Base-by-base conservation (phyloP, 2,329 filamentous ascomycete species). In the Berkeleyomyces basicola region DNA sequence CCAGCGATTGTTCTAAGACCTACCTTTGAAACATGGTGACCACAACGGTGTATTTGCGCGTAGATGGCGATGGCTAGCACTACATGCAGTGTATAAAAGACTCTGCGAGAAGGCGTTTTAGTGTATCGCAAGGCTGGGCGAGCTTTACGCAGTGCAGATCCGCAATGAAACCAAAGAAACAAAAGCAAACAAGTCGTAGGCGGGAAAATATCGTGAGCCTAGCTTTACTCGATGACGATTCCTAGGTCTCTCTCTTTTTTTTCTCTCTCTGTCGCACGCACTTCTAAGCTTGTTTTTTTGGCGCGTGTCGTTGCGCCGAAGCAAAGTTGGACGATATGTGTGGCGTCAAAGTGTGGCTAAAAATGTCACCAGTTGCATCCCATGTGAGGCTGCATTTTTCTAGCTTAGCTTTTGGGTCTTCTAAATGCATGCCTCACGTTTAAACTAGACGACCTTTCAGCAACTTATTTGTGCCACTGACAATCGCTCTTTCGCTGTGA, bases 331-430 rank as follows among this genome's bases (percentile, higher is more conserved):
- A n/a, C 6, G 7, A 10, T n/a, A 33, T 39, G 7, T 55, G 55
- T 63, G 55, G 53, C 61, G 55, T 37, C 36, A 39, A 51, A 11
- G 6, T 51, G 47, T 51, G 47, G 47, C 53, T 60, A 40, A 61
- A 58, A 64, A 63, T 67, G 60, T 60, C 57, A 55, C 58, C 63
- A 57, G 53, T 53, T 51, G 51, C 33, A 53, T 31, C 51, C 51
- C 14, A 55, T 55, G 51, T 55, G 43, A 46, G 43, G 43, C 43
- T 46, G 43, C 31, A 39, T 55, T 55, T 55, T 55, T 55, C 51
- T n/a, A 55, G 23, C 23, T 23, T 23, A 55, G 33, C 33, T 46
- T 46, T n/a, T 7, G 3, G 16, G 43, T 46, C 11, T 46, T 46
- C 43, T 46, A 3, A 2, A 16, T n/a, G 1, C 43, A n/a, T 7